phyloP scores from a whole-genome alignment of 768 basidiomycete genomes.

The Favolaschia claudopus region DNA sequence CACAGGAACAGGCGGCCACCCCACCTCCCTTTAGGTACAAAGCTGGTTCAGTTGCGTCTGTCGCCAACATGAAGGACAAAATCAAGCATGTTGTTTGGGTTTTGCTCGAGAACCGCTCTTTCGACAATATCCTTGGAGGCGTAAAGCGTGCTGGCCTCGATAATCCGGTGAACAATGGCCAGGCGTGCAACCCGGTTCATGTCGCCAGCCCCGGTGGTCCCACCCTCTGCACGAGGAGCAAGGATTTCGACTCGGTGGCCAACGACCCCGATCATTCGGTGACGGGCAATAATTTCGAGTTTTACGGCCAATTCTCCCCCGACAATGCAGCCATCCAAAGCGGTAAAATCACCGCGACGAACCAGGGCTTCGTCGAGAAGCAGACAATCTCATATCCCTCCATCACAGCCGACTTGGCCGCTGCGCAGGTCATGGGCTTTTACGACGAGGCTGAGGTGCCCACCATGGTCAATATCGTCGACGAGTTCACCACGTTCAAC shows the following conservation, averaged over 20 bases:
- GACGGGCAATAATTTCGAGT: slow-evolving; percentile 35
- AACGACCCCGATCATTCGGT: slow-evolving; percentile 36
- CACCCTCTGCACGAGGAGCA: slow-evolving; percentile 28
- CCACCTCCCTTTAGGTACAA: slow-evolving; percentile 27
- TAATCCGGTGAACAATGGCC: slow-evolving; percentile 28
- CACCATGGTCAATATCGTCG: slow-evolving; percentile 30
- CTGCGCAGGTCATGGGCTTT: slow-evolving; percentile 37
- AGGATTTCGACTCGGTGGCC: slow-evolving; percentile 27
- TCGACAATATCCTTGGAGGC: slow-evolving; percentile 39
- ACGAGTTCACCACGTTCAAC: slow-evolving; percentile 38
- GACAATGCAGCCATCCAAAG: slow-evolving; percentile 24
- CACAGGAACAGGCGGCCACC: not conserved
- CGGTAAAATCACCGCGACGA: slow-evolving; percentile 17
- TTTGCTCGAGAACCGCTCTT: slow-evolving; percentile 38
- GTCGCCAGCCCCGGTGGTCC: slow-evolving; percentile 24
- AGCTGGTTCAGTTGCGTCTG: slow-evolving; percentile 23
- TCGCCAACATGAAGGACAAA: slow-evolving; percentile 29
- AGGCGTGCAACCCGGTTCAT: slow-evolving; percentile 34
- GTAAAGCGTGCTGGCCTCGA: slow-evolving; percentile 27
- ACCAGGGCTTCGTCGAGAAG: slow-evolving; percentile 35
- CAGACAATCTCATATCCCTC: slow-evolving; percentile 29
- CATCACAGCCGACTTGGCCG: slow-evolving; percentile 25
- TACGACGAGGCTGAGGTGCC: slow-evolving; percentile 32
- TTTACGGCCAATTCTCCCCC: slow-evolving; percentile 33
- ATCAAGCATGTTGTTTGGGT: slow-evolving; percentile 36